phyloP scores from a whole-genome alignment of 805 yeast species.

The Yarrowia sp. region DNA sequence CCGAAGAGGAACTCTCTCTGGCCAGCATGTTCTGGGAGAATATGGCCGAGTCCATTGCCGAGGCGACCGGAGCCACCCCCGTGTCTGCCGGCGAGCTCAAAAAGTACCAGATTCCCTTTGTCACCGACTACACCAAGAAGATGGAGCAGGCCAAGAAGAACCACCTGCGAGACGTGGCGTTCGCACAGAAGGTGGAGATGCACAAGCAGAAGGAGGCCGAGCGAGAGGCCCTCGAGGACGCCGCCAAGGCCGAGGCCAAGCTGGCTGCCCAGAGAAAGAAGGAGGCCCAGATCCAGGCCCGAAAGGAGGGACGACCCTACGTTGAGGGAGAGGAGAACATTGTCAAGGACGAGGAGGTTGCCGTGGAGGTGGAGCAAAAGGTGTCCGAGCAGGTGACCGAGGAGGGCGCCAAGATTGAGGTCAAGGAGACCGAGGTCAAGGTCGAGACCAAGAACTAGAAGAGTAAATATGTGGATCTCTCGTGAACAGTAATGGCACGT shows the following conservation, averaged over 20 bases:
- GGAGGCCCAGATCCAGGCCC: constrained; percentile 32
- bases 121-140: constrained; percentile 36
- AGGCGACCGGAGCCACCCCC: constrained; percentile 32
- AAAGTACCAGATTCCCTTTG: constrained; percentile 29
- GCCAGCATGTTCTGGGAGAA: constrained; percentile 21
- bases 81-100: constrained; percentile 26
- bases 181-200: constrained; percentile 32
- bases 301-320: constrained; percentile 36
- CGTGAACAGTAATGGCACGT: constrained; percentile 39
- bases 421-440: constrained; percentile 29
- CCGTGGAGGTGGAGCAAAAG: constrained; percentile 8
- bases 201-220: constrained; percentile 36
- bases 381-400: constrained; percentile 4
- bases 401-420: constrained; percentile 21
- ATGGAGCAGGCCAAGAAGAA: constrained; percentile 31
- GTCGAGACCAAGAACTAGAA: constrained; percentile 22
- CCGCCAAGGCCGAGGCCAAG: constrained; percentile 5
- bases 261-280: constrained; percentile 21
- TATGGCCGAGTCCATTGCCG: constrained; percentile 24
- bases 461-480: constrained; percentile 35
- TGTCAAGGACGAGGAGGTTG: constrained; percentile 9
- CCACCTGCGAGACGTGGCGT: constrained; percentile 25
- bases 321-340: constrained; percentile 33
- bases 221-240: constrained; percentile 29
- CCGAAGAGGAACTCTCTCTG: constrained; percentile 10